Percentiles rank a stretch among this genome's conserved stretches.
Conservation (phyloP, 345 rosid genomes). For the Brassica cretica region DNA sequence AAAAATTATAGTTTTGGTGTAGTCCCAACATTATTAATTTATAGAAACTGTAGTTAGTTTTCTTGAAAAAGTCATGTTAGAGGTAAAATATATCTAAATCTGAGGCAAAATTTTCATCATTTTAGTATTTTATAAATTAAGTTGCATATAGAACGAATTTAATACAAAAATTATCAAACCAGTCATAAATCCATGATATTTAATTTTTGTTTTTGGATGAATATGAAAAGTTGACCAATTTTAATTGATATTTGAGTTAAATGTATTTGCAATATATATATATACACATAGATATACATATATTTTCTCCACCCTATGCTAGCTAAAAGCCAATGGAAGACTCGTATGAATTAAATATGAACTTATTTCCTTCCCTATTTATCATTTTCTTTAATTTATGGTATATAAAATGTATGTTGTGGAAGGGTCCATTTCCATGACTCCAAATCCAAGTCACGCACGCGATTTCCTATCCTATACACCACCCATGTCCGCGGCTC, state of each 20-base stretch:
- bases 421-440: conserved; percentile 3
- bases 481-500: conserved; percentile 9
- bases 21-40: too few relatives aligned
- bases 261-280: neutral
- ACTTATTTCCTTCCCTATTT: neutral
- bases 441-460: conserved; percentile 8
- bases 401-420: neutral
- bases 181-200: neutral
- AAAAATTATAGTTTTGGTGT: too few relatives aligned
- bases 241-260: neutral
- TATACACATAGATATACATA: neutral
- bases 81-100: neutral
- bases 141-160: neutral
- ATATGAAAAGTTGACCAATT: neutral
- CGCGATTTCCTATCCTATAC: neutral
- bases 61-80: too few relatives aligned
- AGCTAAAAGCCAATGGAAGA: conserved; percentile 23
- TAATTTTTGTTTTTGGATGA: neutral
- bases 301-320: conserved; percentile 24
- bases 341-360: conserved; percentile 6
- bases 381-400: neutral
- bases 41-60: too few relatives aligned
- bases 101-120: neutral
- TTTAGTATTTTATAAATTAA: neutral
- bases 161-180: neutral